Evolutionary conservation across 306 rosid genomes (phyloP), one percentile per base, ranked within the genome.

Genomic region (Dryas octopetala): DNA sequence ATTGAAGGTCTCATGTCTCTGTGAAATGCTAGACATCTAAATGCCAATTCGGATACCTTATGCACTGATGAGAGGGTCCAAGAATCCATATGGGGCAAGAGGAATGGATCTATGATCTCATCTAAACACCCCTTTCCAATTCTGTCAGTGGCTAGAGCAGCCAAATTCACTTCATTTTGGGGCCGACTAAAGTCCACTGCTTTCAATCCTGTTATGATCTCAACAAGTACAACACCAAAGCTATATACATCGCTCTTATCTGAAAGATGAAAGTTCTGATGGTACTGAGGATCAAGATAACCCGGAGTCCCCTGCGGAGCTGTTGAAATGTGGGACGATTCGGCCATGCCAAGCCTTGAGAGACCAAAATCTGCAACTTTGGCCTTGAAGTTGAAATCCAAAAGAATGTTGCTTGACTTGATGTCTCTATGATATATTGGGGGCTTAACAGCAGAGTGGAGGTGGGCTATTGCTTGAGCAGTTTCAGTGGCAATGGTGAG

Each of bases 221-320:
- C 99, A 9, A 85, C 91, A 3, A 95, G 96, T 41, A 95, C 99
- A 3, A 95, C 99, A 28, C 99, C 97, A 5, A 92, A 95, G 78
- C 97, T 95, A 46, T 95, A 95, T 2, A 90, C 99, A 40, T 95
- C 99, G 1, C 99, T 95, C 67, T 92, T 92, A 70, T 95, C 99
- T 6, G 97, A 95, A 12, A 95, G 96, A 17, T 95, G 97, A 65
- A 89, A 95, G 59, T 92, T 91, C 68, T 95, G 99, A 75, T 95
- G 98, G 77, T 95, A 95, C 41, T 95, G 98, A 28, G 97, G 99
- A 61, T 95, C 99, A 40, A 95, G 92, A 17, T 95, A 95, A 5
- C 99, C 99, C 2, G 97, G 99, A 5, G 99, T 95, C 23, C 99
- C 99, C 23, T 95, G 99, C 3, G 99, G 99, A 3, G 93, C 97